Evolutionary conservation across 495 filamentous ascomycete genomes (phyloP), one percentile per base, ranked within the genome.

Genomic region (Hypoxylon lenormandii): DNA sequence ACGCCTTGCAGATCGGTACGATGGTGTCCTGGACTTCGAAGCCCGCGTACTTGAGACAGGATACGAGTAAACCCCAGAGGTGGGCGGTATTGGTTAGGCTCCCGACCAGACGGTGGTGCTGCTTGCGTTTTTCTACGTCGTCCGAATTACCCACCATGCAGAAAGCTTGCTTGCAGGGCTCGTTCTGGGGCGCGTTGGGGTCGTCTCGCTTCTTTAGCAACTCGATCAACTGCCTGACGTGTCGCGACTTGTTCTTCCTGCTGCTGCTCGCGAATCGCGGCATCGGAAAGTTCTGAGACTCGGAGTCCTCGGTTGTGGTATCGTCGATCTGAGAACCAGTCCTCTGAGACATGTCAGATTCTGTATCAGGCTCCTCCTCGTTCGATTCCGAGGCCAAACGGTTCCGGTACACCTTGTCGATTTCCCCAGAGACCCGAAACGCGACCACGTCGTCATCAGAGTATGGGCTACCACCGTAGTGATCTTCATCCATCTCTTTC

Each of bases 251-350:
- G 11, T 49, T 13, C 1, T 12, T 1, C 13, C 5, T 2, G 18
- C 46, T 49, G 12, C 19, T 22, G 23, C 43, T 47, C 16, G 43
- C 46, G 46, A 49, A 49, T 13, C 46, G 46, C 4, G 46, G 46
- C 46, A 49, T 49, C 12, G 12, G 13, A 16, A 1, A 16, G 12
- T n/a, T 15, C 38, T 42, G 30, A 1, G 30, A 33, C 30, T 11
- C 30, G 10, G 30, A 11, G 30, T 33, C 10, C 10, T 33, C 30
- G 30, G 23, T 26, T 26, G 23, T 26, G 23, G 23, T 26, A 26
- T 33, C 30, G 30, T 33, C 10, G 23, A 5, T 28, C 10, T 33
- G 30, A 7, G 30, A n/a, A n/a, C n/a, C n/a, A n/a, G n/a, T n/a
- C n/a, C n/a, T n/a, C n/a, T n/a, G n/a, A n/a, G n/a, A n/a, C n/a